Percentiles rank a stretch among this genome's conserved stretches.
Evolutionary conservation across 2,329 filamentous ascomycete genomes (phyloP).

Genomic region (Pseudocercospora cruenta): DNA sequence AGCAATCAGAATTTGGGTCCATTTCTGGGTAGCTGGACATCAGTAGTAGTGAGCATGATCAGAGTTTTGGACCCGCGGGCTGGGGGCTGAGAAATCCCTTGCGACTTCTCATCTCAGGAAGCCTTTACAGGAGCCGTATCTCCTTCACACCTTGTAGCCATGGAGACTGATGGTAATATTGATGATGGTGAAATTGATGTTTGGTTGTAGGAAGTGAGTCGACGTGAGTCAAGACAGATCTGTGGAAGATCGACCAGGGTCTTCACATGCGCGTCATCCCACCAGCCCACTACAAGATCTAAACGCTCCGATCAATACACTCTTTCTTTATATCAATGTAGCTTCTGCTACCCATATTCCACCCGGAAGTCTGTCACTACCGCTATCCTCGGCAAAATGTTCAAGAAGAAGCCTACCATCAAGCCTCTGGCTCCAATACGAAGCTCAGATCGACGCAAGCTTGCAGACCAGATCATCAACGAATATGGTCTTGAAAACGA

Average conservation of each 20-base stretch:
- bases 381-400: conserved; percentile 31
- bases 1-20: too few species aligned
- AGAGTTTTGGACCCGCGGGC: too few species aligned
- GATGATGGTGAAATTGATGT: not conserved
- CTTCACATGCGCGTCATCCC: not conserved
- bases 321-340: not conserved
- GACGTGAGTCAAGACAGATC: not conserved
- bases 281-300: conserved; percentile 1
- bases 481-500: conserved; percentile 56
- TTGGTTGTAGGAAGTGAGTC: not conserved
- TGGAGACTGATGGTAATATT: not conserved
- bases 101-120: too few species aligned
- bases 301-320: not conserved
- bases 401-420: conserved; percentile 53
- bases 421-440: conserved; percentile 68
- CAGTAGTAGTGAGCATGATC: too few species aligned
- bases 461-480: conserved; percentile 68
- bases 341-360: not conserved
- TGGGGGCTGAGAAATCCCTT: too few species aligned
- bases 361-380: conserved; percentile 12
- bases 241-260: not conserved
- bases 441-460: conserved; percentile 68
- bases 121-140: too few species aligned
- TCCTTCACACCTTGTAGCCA: not conserved
- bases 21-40: too few species aligned